Evolutionary conservation across 345 rosid genomes (phyloP).

Genomic region (Orychophragmus violaceus): DNA sequence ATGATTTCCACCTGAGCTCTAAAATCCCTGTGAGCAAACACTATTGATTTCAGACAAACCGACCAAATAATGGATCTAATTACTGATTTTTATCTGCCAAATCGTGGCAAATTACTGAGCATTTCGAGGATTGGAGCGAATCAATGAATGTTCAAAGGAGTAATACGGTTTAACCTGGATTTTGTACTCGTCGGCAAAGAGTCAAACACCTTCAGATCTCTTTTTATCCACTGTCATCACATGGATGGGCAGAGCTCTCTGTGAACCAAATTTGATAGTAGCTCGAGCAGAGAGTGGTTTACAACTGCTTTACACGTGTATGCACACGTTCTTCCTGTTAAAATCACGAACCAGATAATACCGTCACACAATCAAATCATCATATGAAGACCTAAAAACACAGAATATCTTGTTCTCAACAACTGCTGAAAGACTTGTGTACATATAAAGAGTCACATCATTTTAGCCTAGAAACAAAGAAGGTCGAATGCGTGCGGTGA

Average conservation of each 20-base stretch:
- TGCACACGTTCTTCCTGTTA: no score
- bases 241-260: constrained; percentile 80
- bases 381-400: no score
- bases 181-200: constrained; percentile 61
- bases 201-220: constrained; percentile 64
- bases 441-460: no score
- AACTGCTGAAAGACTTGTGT: no score
- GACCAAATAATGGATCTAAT: not conserved
- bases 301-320: no score
- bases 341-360: no score
- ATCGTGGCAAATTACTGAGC: constrained; percentile 40
- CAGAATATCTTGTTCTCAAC: no score
- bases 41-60: not conserved
- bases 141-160: constrained; percentile 47
- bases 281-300: no score
- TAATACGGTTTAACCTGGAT: constrained; percentile 63
- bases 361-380: no score
- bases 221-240: constrained; percentile 70
- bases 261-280: constrained; percentile 16
- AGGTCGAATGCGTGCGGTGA: no score
- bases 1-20: constrained; percentile 70
- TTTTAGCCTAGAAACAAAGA: no score
- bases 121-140: constrained; percentile 75
- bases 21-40: constrained; percentile 39
- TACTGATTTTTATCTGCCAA: not conserved